phyloP scores from a whole-genome alignment of 768 basidiomycete species.

The Podaxis rugospora region DNA sequence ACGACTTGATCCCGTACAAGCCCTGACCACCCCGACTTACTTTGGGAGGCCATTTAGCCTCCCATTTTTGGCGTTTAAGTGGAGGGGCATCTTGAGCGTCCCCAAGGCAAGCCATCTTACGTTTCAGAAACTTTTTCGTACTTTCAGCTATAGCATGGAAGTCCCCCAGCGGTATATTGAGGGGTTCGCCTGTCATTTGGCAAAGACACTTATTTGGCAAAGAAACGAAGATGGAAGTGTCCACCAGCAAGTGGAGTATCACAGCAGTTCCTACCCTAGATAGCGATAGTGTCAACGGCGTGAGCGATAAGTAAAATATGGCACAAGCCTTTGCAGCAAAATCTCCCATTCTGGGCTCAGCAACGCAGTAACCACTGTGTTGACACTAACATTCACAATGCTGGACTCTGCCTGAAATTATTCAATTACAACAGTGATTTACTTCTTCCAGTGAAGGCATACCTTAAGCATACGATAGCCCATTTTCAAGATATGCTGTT shows the following conservation, averaged over 20 bases:
- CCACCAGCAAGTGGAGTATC: slow-evolving; percentile 74
- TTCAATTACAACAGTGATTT: not conserved
- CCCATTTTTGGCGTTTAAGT: slow-evolving; percentile 7
- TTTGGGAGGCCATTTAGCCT: not conserved
- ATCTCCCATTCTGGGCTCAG: slow-evolving; percentile 63
- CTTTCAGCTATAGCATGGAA: slow-evolving; percentile 14
- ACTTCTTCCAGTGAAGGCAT: not conserved
- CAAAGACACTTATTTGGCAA: slow-evolving; percentile 82
- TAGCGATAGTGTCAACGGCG: not conserved
- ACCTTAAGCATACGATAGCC: slow-evolving; percentile 63
- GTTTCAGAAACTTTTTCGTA: slow-evolving; percentile 2
- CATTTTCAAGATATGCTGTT: slow-evolving; percentile 54
- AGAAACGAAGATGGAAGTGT: slow-evolving; percentile 70
- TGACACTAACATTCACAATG: slow-evolving; percentile 60
- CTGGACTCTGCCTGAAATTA: slow-evolving; percentile 18
- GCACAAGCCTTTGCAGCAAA: slow-evolving; percentile 53
- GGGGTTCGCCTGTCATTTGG: slow-evolving; percentile 74
- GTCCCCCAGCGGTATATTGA: slow-evolving; percentile 35
- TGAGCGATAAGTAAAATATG: not conserved
- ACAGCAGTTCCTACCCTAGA: slow-evolving; percentile 70
- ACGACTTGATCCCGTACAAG: not conserved
- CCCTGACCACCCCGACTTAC: not conserved
- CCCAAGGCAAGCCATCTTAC: not conserved
- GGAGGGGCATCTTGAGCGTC: not conserved
- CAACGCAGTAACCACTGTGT: slow-evolving; percentile 70